Percentiles rank a stretch among this genome's conserved stretches.
Evolutionary conservation across 2,329 filamentous ascomycete species (phyloP).

Genomic region (Mycogone perniciosa): DNA sequence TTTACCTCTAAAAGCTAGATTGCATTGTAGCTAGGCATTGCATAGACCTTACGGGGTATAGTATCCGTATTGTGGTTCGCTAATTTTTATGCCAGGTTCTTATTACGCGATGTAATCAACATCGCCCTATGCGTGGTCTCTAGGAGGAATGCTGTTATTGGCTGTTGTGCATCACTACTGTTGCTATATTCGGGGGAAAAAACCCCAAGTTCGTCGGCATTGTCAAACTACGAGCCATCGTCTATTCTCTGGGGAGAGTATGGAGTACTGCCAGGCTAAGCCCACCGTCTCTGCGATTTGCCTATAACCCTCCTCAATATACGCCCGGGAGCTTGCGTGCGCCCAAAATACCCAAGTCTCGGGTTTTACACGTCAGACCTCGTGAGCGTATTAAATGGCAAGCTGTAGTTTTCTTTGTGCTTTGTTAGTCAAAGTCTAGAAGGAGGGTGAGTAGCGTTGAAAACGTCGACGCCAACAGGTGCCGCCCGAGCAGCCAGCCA

Average conservation of each 20-base stretch:
- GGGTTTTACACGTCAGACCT: not conserved
- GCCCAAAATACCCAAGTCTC: constrained; percentile 1
- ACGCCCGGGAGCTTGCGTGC: not conserved
- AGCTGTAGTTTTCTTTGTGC: not conserved
- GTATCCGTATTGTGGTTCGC: not conserved
- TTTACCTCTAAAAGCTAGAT: not conserved
- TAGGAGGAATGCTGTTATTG: not conserved
- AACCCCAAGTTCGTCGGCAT: constrained; percentile 27
- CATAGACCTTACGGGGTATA: not conserved
- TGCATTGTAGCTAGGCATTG: not conserved
- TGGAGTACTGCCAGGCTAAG: not conserved
- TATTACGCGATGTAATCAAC: not conserved
- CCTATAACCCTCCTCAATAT: not conserved
- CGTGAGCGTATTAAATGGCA: constrained; percentile 2
- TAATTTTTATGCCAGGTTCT: not conserved
- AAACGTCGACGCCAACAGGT: constrained; percentile 26
- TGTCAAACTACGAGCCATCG: constrained; percentile 33
- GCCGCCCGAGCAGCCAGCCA: constrained; percentile 19
- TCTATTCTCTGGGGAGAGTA: constrained; percentile 17
- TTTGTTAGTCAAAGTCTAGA: not conserved
- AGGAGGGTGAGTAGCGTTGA: not conserved
- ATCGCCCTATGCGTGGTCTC: not conserved
- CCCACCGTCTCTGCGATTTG: not conserved
- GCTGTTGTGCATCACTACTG: no score
- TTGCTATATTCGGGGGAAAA: constrained; percentile 11